Evolutionary conservation across 805 yeast species (phyloP), one percentile per base, ranked within the genome.

Genomic region (Saccharomyces kudriavzevii): DNA sequence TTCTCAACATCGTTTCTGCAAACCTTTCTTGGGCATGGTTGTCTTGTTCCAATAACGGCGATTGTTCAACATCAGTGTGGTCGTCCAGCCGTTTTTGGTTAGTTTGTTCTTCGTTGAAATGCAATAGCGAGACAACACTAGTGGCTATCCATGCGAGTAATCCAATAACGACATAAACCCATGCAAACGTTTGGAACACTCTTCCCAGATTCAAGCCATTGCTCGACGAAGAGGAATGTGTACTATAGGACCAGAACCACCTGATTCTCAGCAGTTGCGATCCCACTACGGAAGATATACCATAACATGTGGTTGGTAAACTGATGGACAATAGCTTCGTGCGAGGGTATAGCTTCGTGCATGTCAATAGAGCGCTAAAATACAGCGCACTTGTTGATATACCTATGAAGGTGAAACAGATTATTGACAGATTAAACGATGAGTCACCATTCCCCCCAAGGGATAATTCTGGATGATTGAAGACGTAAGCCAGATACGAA

Each of bases 251-350:
- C 58, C 67, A 68, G 60, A 83, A 74, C 65, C 69, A 72, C 6
- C 59, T 58, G 25, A 77, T 64, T 55, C 76, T 79, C 65, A 80
- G 68, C 47, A 80, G 64, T 65, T 83, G 90, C 0, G 96, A 78
- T 3, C 87, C 85, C 49, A 91, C 69, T 52, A 94, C 73, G 1
- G 96, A 80, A 4, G 96, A 85, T 29, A 89, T 63, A 1, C 98
- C 99, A 68, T 86, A 91, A 57, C 85, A 85, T 0, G 96, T 81
- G 2, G 92, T 91, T 0, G 99, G 99, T 47, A 87, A 77, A 51
- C 95, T 85, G 47, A 92, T 89, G 30, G 96, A 87, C 52, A 92
- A 69, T 1, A 96, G 85, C 55, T 89, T 87, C 49, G 77, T 76
- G 43, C 80, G 74, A 0, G 96, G 95, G 63, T 82, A 87, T n/a